These are phyloP conservation scores for Pseudognaphalium luteoalbum DNA, from an alignment of 129 eudicot species.

Conservation along the genomic window DNA sequence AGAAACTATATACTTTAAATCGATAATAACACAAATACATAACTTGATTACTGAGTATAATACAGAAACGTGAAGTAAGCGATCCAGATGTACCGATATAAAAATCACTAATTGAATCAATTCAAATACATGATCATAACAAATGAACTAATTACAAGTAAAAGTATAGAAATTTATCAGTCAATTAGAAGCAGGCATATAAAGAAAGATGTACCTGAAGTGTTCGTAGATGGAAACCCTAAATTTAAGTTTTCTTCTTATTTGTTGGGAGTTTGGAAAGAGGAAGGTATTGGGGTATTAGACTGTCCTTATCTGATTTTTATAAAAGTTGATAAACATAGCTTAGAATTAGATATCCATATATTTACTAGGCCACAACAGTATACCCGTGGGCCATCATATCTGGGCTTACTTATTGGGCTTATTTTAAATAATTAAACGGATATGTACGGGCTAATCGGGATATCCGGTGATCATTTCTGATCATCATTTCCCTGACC, in stretches of 20 bases:
- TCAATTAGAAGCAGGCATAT: neutral
- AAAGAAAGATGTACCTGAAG: neutral
- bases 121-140: no score
- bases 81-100: conserved; percentile 30
- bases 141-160: neutral
- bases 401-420: no score
- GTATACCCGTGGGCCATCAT: neutral
- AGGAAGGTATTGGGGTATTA: neutral
- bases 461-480: no score
- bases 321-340: neutral
- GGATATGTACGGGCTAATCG: no score
- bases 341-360: neutral
- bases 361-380: neutral
- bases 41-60: neutral
- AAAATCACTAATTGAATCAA: conserved; percentile 6
- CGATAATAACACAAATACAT: neutral
- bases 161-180: neutral
- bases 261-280: neutral
- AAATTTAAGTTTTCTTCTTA: neutral
- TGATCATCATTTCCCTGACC: no score
- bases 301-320: neutral
- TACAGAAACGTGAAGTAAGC: neutral
- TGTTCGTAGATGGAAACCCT: neutral
- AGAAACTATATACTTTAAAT: neutral
- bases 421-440: no score